A percentile compares a stretch with the other conserved stretches of the same genome.
Conservation (phyloP, 371 early-diverging fungal species). For the Synchytrium microbalum region DNA sequence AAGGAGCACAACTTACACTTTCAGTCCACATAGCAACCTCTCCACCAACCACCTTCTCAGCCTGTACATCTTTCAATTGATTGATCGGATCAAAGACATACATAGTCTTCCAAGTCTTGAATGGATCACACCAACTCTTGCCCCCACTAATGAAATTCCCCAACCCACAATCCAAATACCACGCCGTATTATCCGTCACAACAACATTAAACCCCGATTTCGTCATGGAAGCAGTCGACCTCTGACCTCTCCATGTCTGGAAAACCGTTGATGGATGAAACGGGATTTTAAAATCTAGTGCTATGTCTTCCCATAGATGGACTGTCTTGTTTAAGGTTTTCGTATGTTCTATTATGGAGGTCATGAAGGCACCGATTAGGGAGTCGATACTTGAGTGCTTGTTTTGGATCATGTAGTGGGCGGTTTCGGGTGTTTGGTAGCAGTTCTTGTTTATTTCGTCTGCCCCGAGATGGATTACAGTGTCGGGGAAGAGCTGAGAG, state of each 20-base stretch:
- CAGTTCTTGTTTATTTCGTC: too few species aligned
- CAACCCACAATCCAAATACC: slow-evolving; percentile 15
- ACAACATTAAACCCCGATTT: slow-evolving; percentile 10
- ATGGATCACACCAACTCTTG: slow-evolving; percentile 14
- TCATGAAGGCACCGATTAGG: background rate
- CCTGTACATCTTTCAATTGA: background rate
- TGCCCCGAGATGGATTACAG: slow-evolving; percentile 5
- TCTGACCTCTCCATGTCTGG: slow-evolving; percentile 11
- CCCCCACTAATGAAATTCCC: slow-evolving; percentile 10
- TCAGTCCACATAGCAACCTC: slow-evolving; percentile 11
- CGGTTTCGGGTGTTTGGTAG: background rate
- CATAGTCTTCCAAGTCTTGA: slow-evolving; percentile 15
- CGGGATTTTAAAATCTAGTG: slow-evolving; percentile 8
- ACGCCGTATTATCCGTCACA: slow-evolving; percentile 5
- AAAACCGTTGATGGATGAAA: slow-evolving; percentile 2
- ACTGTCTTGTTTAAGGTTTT: background rate
- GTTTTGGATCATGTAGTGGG: background rate
- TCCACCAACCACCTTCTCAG: slow-evolving; percentile 8
- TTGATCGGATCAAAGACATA: slow-evolving; percentile 12
- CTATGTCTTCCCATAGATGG: slow-evolving; percentile 12
- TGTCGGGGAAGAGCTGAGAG: slow-evolving; percentile 3
- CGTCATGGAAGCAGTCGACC: too few species aligned
- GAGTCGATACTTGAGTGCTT: background rate
- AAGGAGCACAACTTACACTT: too few species aligned
- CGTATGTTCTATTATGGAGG: background rate